Conservation (phyloP, 2,329 filamentous ascomycete species). For the Penicillium sp. region DNA sequence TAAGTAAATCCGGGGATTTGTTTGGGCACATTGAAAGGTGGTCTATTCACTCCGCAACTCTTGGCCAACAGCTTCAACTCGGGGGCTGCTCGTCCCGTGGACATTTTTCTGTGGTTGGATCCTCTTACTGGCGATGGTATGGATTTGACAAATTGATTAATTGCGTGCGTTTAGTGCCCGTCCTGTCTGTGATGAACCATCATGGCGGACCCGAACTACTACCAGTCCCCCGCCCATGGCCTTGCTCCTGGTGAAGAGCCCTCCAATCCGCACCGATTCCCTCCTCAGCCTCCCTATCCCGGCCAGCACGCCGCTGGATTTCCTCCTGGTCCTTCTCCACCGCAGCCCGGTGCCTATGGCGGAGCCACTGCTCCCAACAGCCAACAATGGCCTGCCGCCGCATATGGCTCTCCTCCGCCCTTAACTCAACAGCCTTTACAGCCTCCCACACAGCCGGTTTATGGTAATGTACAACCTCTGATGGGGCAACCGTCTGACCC, state of each 20-base stretch:
- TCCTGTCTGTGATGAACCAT: conserved; percentile 36
- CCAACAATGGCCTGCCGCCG: conserved; percentile 38
- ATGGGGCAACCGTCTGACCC: conserved; percentile 34
- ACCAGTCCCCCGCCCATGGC: conserved; percentile 45
- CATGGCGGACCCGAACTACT: conserved; percentile 50
- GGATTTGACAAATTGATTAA: conserved; percentile 10
- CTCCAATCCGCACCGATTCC: conserved; percentile 58
- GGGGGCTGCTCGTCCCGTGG: background rate
- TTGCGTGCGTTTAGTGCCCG: conserved; percentile 11
- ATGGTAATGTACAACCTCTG: conserved; percentile 34
- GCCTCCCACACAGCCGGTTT: conserved; percentile 32
- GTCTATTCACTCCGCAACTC: conserved; percentile 32
- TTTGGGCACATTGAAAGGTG: conserved; percentile 34
- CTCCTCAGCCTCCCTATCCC: conserved; percentile 56
- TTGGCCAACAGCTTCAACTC: background rate
- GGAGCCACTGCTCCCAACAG: conserved; percentile 38
- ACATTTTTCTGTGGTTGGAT: conserved; percentile 1
- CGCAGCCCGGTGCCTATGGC: conserved; percentile 44
- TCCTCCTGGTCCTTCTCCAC: conserved; percentile 42
- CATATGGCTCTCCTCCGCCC: conserved; percentile 30
- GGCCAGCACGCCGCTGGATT: conserved; percentile 51
- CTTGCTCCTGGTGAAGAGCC: conserved; percentile 52
- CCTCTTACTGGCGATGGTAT: conserved; percentile 14
- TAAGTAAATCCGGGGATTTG: conserved; percentile 18
- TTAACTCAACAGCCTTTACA: conserved; percentile 29